Base-by-base conservation (phyloP, 2,329 filamentous ascomycete genomes). In the Scedosporium aurantiacum region DNA sequence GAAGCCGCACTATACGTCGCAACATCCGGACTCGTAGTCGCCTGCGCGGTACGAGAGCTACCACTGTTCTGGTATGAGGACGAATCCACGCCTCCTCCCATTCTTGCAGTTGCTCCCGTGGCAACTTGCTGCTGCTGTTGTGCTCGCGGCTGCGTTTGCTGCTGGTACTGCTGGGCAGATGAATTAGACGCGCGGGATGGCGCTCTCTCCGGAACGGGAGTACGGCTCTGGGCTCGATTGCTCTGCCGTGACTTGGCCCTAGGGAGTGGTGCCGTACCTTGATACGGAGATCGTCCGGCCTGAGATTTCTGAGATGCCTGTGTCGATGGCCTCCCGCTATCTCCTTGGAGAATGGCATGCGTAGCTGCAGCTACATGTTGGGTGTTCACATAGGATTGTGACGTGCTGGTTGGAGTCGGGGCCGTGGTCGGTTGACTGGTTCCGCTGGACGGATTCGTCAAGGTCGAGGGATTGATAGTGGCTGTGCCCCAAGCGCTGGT, bases 211-310 rank as follows among this genome's bases (percentile, higher is more conserved):
- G 28, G 52, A 12, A 54, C 52, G 3, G 72, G 69, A 23, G 72
- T 71, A 16, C 65, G 69, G 4, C 64, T 70, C 60, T 73, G 70
- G 1, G 68, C 63, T 50, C 71, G 70, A n/a, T 73, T 72, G 2
- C 70, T 68, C 54, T 74, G 71, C 59, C 70, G 67, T 12, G 75
- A 75, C 62, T 69, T 69, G 10, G 70, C 65, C 25, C 68, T 67
- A 59, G 70, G 63, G 25, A 64, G 25, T 2, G 21, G 14, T 60
- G 40, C 62, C 1, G 64, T 52, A 3, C 67, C 63, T 62, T 72
- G 69, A 32, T 70, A 70, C 0, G 71, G 70, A 16, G 73, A 74
- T 32, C 66, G 66, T 43, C 16, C 16, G 6, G 43, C 7, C n/a
- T 60, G 59, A 14, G 27, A 2, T 10, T 56, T 47, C 16, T 47